These are phyloP conservation scores for Fraxinus xanthoxyloides DNA, from an alignment of 305 asterid genomes.

Conservation along the genomic window DNA sequence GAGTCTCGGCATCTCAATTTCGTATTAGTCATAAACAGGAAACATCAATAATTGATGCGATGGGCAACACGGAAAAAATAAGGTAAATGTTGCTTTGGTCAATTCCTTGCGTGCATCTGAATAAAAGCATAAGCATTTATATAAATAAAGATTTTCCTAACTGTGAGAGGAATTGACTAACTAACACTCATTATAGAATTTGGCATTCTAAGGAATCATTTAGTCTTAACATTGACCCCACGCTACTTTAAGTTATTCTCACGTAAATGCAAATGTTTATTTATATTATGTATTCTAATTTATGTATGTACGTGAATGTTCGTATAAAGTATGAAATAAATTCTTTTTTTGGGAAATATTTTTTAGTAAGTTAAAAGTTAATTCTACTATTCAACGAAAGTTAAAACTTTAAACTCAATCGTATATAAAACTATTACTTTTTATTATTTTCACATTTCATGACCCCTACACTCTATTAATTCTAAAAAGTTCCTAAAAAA, in stretches of 20 bases:
- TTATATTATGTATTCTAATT: neutral
- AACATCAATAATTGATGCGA: neutral
- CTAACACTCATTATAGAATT: neutral
- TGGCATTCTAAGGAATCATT: neutral
- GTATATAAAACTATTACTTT: no score
- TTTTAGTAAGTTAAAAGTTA: neutral
- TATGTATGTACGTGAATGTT: no score
- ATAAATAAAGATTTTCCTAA: neutral
- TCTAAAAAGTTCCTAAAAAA: neutral
- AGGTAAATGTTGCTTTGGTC: neutral
- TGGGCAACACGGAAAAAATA: neutral
- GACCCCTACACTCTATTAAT: neutral
- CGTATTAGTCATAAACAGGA: neutral
- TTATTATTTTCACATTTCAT: no score
- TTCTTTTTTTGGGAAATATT: neutral
- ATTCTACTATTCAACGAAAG: neutral
- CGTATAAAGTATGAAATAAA: neutral
- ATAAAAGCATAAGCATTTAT: neutral
- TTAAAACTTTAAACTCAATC: neutral
- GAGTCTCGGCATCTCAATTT: neutral
- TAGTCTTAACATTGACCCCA: neutral
- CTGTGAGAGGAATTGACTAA: neutral
- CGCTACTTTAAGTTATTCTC: neutral
- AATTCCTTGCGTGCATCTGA: neutral
- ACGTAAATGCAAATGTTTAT: neutral